Percentiles rank a stretch among this genome's conserved stretches.
Evolutionary conservation across 495 filamentous ascomycete species (phyloP).

Genomic region (Copromyces sp.): DNA sequence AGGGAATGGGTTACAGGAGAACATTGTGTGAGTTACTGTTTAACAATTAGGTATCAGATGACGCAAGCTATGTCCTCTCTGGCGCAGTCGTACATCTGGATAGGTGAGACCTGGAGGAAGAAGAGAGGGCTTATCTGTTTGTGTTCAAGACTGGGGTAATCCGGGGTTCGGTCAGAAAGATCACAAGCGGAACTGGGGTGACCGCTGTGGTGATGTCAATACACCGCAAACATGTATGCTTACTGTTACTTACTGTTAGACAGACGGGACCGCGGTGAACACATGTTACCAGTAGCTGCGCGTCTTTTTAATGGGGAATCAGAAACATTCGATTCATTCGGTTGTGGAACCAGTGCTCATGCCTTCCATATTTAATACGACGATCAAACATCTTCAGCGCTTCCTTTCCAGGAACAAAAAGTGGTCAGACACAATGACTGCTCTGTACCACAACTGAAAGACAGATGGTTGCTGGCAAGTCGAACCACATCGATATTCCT

Average conservation of each 20-base stretch:
- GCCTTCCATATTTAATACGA: background rate
- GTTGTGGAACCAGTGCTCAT: background rate
- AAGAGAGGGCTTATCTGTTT: background rate
- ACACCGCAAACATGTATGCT: background rate
- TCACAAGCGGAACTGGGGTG: background rate
- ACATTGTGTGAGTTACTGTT: background rate
- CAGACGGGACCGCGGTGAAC: background rate
- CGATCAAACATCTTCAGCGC: background rate
- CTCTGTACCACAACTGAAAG: background rate
- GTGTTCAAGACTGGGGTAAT: background rate
- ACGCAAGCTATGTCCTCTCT: background rate
- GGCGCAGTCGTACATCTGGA: background rate
- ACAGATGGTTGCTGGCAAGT: background rate
- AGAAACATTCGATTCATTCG: background rate
- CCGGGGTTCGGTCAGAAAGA: background rate
- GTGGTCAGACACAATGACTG: background rate
- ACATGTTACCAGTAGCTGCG: background rate
- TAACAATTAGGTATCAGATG: background rate
- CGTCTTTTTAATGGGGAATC: background rate
- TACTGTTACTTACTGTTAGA: background rate
- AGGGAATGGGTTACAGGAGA: background rate
- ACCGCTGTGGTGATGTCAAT: background rate
- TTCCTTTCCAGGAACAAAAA: background rate
- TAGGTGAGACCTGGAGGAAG: background rate
- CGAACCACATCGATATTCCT: background rate